A percentile compares a stretch with the other conserved stretches of the same genome.
phyloP scores from a whole-genome alignment of 75 land plant species.

The Pinus albicaulis region DNA sequence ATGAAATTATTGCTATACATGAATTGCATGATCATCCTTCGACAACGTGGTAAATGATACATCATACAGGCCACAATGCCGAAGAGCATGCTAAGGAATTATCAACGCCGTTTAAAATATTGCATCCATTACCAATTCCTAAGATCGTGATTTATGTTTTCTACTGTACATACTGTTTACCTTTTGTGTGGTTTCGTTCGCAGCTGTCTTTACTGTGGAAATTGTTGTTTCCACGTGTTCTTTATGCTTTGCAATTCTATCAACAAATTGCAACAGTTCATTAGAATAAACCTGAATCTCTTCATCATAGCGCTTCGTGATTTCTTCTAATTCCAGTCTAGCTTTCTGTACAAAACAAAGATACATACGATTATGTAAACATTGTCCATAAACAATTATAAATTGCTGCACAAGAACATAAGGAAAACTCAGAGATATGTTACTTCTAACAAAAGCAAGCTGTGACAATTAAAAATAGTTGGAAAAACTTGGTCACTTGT shows the following conservation, averaged over 20 bases:
- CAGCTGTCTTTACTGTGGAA: slow-evolving; percentile 19
- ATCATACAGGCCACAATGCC: no score
- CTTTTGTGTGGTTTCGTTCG: slow-evolving; percentile 18
- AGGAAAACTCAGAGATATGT: no score
- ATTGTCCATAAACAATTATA: not conserved
- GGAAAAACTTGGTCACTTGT: not conserved
- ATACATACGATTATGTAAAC: not conserved
- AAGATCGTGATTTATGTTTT: not conserved
- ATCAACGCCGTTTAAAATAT: not conserved
- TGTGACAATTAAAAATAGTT: no score
- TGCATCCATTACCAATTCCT: not conserved
- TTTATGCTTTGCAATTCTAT: slow-evolving; percentile 35
- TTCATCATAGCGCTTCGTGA: slow-evolving; percentile 25
- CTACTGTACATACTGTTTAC: not conserved
- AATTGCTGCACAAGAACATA: no score
- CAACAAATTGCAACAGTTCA: slow-evolving; percentile 34
- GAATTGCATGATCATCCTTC: not conserved
- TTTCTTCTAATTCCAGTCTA: not conserved
- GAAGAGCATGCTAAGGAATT: not conserved
- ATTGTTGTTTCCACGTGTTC: slow-evolving; percentile 30
- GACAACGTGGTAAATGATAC: no score
- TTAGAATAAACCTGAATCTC: slow-evolving; percentile 29
- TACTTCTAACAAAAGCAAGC: no score
- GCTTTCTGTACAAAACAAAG: slow-evolving; percentile 1
- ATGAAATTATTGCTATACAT: not conserved